Percentiles rank a stretch among this genome's conserved stretches.
Evolutionary conservation across 116 monocot genomes (phyloP).

Genomic region (Cymodocea nodosa): DNA sequence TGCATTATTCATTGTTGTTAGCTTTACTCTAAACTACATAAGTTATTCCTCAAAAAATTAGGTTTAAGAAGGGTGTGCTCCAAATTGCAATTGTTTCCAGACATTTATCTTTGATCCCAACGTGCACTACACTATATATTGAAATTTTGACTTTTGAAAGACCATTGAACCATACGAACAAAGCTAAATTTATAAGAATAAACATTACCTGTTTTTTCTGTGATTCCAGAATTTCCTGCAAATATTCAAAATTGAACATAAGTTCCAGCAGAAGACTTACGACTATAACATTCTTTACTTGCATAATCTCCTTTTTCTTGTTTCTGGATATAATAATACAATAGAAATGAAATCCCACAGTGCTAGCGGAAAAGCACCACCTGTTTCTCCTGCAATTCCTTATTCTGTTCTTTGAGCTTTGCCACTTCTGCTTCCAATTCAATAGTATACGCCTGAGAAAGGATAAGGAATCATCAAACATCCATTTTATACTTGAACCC

Average conservation of each 20-base stretch:
- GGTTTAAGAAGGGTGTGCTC: too few species aligned
- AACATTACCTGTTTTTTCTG: constrained; percentile 52
- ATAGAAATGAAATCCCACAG: too few species aligned
- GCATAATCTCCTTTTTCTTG: neutral
- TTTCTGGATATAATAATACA: neutral
- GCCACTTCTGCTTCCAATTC: constrained; percentile 58
- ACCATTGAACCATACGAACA: neutral
- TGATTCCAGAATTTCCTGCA: constrained; percentile 4
- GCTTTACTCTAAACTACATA: too few species aligned
- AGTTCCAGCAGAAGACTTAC: neutral
- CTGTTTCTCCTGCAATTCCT: constrained; percentile 43
- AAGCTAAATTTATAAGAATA: neutral
- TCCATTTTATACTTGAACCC: too few species aligned
- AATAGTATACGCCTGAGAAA: constrained; percentile 43
- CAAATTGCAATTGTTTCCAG: too few species aligned
- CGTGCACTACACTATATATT: too few species aligned
- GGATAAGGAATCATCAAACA: neutral
- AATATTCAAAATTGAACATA: neutral
- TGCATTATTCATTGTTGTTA: too few species aligned
- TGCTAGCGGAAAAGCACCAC: constrained; percentile 17
- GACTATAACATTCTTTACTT: neutral
- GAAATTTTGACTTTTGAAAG: too few species aligned
- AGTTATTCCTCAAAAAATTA: too few species aligned
- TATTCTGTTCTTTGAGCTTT: constrained; percentile 55
- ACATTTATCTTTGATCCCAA: too few species aligned